phyloP scores from a whole-genome alignment of 371 early-diverging fungal genomes.

The Thermomucor indicae-seudaticae region DNA sequence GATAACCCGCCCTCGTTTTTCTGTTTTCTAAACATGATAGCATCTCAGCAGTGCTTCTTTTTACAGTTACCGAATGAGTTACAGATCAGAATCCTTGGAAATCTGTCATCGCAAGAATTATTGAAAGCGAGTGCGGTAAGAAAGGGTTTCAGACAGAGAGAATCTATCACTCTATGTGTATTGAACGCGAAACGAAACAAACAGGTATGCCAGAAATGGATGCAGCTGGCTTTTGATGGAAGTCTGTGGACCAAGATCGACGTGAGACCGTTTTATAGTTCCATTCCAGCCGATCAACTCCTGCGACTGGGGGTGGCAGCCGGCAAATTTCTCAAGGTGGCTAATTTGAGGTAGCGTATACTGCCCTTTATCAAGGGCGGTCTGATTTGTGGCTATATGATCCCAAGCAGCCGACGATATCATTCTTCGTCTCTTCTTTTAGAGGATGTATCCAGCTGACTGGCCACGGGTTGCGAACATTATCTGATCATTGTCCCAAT shows the following conservation, averaged over 20 bases:
- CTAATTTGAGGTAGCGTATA: constrained; percentile 47
- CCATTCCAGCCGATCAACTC: constrained; percentile 43
- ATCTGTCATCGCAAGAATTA: constrained; percentile 24
- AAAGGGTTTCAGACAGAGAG: background rate
- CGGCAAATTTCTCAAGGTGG: constrained; percentile 45
- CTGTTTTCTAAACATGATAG: background rate
- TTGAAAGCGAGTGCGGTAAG: constrained; percentile 36
- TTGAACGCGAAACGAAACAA: background rate
- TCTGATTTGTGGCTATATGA: background rate
- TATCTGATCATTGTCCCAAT: constrained; percentile 52
- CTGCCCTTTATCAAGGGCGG: background rate
- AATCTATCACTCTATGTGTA: too few species aligned
- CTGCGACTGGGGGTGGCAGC: constrained; percentile 40
- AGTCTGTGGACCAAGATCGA: constrained; percentile 51
- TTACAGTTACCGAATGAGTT: constrained; percentile 34
- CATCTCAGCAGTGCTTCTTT: too few species aligned
- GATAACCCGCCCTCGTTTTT: background rate
- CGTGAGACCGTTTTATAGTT: constrained; percentile 44
- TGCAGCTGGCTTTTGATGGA: constrained; percentile 45
- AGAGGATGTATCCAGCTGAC: constrained; percentile 61
- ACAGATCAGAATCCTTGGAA: constrained; percentile 27
- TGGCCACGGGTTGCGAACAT: constrained; percentile 37
- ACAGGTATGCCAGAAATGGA: constrained; percentile 46
- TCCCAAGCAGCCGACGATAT: background rate
- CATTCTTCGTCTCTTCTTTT: background rate